These are phyloP conservation scores for Naganishia sp. DNA, from an alignment of 1,284 basidiomycete genomes.

Conservation along the genomic window DNA sequence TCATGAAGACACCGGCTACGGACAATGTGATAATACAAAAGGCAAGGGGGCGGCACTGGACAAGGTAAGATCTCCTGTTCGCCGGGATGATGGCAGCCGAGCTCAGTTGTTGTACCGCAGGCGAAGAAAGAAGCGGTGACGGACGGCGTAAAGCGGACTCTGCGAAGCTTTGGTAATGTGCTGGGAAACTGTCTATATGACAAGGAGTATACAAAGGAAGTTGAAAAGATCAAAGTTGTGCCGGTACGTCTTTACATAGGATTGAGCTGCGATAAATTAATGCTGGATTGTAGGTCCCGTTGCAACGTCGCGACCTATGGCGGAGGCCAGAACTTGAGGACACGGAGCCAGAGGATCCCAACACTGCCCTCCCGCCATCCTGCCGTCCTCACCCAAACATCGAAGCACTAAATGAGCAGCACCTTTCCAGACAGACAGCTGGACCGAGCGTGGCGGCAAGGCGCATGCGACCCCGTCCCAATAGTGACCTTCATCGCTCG, in stretches of 20 bases:
- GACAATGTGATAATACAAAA: constrained; percentile 78
- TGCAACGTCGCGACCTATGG: constrained; percentile 71
- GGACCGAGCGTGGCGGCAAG: constrained; percentile 24
- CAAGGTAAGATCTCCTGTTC: constrained; percentile 63
- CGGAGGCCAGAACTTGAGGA: constrained; percentile 74
- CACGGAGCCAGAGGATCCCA: constrained; percentile 8
- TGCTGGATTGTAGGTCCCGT: constrained; percentile 63
- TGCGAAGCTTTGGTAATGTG: constrained; percentile 90
- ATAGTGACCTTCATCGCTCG: neutral
- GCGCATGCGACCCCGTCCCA: constrained; percentile 20
- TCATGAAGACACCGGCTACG: constrained; percentile 93
- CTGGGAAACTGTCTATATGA: constrained; percentile 96
- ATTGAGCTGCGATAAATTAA: neutral
- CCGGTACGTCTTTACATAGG: constrained; percentile 61
- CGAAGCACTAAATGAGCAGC: constrained; percentile 10
- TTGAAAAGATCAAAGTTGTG: constrained; percentile 79
- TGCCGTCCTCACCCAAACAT: constrained; percentile 17
- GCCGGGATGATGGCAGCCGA: too few relatives aligned
- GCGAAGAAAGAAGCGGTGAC: constrained; percentile 98
- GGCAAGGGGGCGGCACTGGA: constrained; percentile 84
- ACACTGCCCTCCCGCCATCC: neutral
- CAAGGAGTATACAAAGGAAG: constrained; percentile 78
- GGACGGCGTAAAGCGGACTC: constrained; percentile 84
- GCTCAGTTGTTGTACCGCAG: constrained; percentile 55
- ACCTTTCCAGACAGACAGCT: constrained; percentile 13